A percentile compares a stretch with the other conserved stretches of the same genome.
Conservation (phyloP, 192 early-diverging fungal genomes). For the Coemansia sp. region DNA sequence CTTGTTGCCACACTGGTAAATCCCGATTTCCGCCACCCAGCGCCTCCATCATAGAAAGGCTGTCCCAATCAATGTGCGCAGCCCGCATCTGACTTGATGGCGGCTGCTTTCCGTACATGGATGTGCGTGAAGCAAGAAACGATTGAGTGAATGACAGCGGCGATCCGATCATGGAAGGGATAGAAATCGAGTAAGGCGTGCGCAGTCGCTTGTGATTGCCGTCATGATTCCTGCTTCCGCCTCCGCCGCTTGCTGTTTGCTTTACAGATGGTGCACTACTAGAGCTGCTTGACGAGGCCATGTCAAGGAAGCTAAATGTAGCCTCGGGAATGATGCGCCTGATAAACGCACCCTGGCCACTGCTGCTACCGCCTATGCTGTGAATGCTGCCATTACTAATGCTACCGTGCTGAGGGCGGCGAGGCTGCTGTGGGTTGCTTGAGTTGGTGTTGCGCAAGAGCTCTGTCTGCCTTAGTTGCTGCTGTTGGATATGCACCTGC, state of each 20-base stretch:
- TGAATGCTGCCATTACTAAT: constrained; percentile 9
- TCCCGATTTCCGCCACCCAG: constrained; percentile 2
- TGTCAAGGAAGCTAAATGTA: constrained; percentile 20
- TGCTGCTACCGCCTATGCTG: not conserved
- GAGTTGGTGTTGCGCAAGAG: constrained; percentile 4
- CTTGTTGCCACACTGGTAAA: constrained; percentile 7
- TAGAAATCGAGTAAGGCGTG: constrained; percentile 47
- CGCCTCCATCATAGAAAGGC: constrained; percentile 47
- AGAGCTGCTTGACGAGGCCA: constrained; percentile 31
- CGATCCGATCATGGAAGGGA: constrained; percentile 48
- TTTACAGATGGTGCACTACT: constrained; percentile 18
- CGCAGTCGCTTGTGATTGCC: constrained; percentile 27
- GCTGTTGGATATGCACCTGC: not conserved
- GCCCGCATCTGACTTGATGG: constrained; percentile 52
- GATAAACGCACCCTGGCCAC: constrained; percentile 7
- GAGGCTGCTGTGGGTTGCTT: constrained; percentile 2
- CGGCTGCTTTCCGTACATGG: constrained; percentile 45
- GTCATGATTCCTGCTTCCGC: not conserved
- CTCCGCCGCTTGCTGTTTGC: constrained; percentile 7
- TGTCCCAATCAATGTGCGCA: constrained; percentile 52
- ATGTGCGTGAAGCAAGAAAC: constrained; percentile 49
- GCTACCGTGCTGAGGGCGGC: not conserved
- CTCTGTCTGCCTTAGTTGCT: constrained; percentile 1
- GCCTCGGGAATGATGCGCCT: constrained; percentile 12
- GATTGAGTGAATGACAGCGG: constrained; percentile 50